Evolutionary conservation across 345 rosid genomes (phyloP), one percentile per base, ranked within the genome.

Genomic region (Tarenaya hassleriana): DNA sequence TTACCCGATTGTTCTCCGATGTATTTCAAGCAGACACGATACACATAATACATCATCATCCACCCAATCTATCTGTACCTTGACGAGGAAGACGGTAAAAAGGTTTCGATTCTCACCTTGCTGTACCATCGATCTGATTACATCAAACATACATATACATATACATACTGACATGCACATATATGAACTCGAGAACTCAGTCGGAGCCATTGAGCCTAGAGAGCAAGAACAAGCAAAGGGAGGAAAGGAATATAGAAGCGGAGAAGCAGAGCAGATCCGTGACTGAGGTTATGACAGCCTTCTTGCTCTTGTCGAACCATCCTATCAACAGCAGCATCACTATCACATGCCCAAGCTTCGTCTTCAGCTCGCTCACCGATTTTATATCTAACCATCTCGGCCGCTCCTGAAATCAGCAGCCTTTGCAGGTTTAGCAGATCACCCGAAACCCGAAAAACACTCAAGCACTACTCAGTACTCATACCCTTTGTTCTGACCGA

Each of bases 261-360:
- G 97, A 68, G 66, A 88, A 76, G 74, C 88, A 90, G 41, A 90
- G 78, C 81, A 90, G 66, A 70, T 90, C 97, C 4, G 64, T 4
- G 19, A 91, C 78, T 64, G 94, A 57, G 24, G 50, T 62, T 64
- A 90, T 82, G 1, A 58, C 79, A 16, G 83, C 77, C 50, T 72
- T 86, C 75, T 86, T 86, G 67, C 85, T 80, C 74, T 90, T 90
- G 31, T 90, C 95, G 34, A 86, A 78, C 69, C 80, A 75, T 47
- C 97, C 97, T 11, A 90, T 90, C 50, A 90, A 72, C 33, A 90
- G 80, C 32, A 86, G 86, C 97, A 90, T 90, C 69, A 90, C 95
- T 63, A 90, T 90, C 11, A 90, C 97, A 48, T 90, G 97, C 17
- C 97, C 95, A 16, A 90, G 60, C 70, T 86, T 86, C 15, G 97